Conservation (phyloP, 1,284 basidiomycete genomes). For the Peniophora sp. region DNA sequence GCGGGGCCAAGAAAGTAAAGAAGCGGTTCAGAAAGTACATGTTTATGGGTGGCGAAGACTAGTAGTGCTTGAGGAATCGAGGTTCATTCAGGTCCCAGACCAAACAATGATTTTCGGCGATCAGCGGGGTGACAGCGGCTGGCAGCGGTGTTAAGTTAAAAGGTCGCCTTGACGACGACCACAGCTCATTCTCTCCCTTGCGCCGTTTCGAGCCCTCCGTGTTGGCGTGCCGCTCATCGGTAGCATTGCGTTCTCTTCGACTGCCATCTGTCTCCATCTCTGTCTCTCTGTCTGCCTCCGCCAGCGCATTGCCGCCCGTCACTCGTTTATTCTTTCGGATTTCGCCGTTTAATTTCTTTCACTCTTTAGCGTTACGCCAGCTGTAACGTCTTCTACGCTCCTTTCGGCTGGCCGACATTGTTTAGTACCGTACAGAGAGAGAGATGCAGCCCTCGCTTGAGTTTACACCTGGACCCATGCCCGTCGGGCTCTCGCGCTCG, state of each 20-base stretch:
- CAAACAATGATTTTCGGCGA: too few relatives aligned
- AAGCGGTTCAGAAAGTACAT: constrained; percentile 60
- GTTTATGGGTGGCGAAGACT: constrained; percentile 38
- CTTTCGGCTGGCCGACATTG: constrained; percentile 3
- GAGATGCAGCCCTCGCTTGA: constrained; percentile 55
- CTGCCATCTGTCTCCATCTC: constrained; percentile 16
- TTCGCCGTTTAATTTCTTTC: constrained; percentile 4
- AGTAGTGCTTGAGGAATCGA: too few relatives aligned
- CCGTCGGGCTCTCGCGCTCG: constrained; percentile 59
- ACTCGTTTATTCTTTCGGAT: constrained; percentile 3
- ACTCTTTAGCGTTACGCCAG: too few relatives aligned
- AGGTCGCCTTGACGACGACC: too few relatives aligned
- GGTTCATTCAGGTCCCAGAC: too few relatives aligned
- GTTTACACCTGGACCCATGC: background rate
- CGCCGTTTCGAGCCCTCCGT: constrained; percentile 8
- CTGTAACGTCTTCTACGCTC: constrained; percentile 24
- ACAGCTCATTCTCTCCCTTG: constrained; percentile 9
- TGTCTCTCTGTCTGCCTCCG: constrained; percentile 1
- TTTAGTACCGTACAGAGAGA: too few relatives aligned
- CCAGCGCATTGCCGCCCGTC: background rate
- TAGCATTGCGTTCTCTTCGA: constrained; percentile 15
- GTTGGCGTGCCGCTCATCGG: constrained; percentile 13
- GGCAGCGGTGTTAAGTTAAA: too few relatives aligned
- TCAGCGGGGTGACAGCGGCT: too few relatives aligned
- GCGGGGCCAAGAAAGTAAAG: constrained; percentile 44